Evolutionary conservation across 345 rosid genomes (phyloP).

Genomic region (Eucalyptus tenuipes): DNA sequence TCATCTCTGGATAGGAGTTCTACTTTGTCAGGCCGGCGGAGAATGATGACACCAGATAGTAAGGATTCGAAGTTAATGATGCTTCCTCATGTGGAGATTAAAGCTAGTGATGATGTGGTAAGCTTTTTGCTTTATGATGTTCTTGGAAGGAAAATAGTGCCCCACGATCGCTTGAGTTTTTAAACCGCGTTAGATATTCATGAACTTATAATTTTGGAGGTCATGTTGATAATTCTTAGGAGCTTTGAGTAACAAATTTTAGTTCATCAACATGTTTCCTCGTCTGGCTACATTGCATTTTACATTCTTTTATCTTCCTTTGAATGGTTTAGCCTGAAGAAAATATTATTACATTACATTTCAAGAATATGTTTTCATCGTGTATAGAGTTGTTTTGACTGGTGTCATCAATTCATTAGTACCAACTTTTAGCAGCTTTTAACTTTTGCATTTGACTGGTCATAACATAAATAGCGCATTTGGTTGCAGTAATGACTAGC

Average conservation of each 20-base stretch:
- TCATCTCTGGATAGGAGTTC: conserved; percentile 59
- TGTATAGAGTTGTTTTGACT: neutral
- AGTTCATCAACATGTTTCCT: neutral
- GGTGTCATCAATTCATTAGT: neutral
- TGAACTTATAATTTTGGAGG: neutral
- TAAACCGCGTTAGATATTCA: neutral
- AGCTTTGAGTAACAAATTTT: neutral
- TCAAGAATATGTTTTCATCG: neutral
- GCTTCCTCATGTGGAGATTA: conserved; percentile 90
- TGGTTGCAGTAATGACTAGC: neutral
- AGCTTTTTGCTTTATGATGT: conserved; percentile 3
- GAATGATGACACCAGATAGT: conserved; percentile 51
- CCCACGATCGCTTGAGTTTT: neutral
- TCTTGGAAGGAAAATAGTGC: neutral
- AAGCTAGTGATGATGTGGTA: conserved; percentile 94
- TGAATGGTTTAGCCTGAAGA: neutral
- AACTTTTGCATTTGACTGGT: neutral
- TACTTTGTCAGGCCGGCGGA: conserved; percentile 57
- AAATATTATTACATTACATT: neutral
- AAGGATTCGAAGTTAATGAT: conserved; percentile 66
- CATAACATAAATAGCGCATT: neutral
- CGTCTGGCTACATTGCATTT: neutral
- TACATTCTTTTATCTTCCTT: neutral
- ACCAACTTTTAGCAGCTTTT: neutral
- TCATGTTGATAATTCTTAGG: neutral